phyloP scores from a whole-genome alignment of 2,329 filamentous ascomycete genomes.

The Aspergillus proliferans region DNA sequence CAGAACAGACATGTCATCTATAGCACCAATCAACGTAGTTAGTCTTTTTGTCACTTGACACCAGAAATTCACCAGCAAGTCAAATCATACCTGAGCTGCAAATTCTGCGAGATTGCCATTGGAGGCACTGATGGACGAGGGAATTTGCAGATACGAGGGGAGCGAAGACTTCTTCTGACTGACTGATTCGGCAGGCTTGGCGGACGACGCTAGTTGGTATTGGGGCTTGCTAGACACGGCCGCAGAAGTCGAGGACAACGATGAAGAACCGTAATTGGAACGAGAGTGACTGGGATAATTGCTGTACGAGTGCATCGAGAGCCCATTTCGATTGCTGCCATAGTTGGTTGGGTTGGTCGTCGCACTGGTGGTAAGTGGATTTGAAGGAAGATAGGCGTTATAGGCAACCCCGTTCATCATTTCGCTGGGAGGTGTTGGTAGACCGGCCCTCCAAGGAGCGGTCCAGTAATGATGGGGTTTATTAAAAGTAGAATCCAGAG shows the following conservation, averaged over 20 bases:
- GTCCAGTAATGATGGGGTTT: constrained; percentile 19
- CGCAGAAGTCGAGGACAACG: constrained; percentile 8
- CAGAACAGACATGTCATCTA: constrained; percentile 95
- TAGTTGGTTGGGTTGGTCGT: constrained; percentile 9
- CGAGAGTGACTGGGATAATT: constrained; percentile 15
- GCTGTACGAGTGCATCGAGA: constrained; percentile 20
- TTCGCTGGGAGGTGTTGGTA: constrained; percentile 37
- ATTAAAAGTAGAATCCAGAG: constrained; percentile 7
- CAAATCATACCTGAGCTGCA: constrained; percentile 62
- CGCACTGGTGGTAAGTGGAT: not conserved
- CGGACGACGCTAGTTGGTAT: constrained; percentile 14
- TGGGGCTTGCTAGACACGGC: constrained; percentile 19
- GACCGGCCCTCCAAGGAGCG: constrained; percentile 35
- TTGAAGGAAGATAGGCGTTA: constrained; percentile 24
- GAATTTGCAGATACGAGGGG: constrained; percentile 59
- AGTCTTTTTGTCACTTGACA: not conserved
- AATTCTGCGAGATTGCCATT: constrained; percentile 76
- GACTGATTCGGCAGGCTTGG: constrained; percentile 16
- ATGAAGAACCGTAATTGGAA: constrained; percentile 15
- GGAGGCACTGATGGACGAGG: constrained; percentile 65
- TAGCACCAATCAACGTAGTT: not conserved
- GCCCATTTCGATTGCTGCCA: constrained; percentile 23
- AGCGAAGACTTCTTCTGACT: constrained; percentile 32
- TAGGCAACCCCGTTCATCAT: constrained; percentile 41
- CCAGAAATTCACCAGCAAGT: not conserved